Evolutionary conservation across 495 filamentous ascomycete species (phyloP), one percentile per base, ranked within the genome.

Genomic region (Penicillium bialowiezense): DNA sequence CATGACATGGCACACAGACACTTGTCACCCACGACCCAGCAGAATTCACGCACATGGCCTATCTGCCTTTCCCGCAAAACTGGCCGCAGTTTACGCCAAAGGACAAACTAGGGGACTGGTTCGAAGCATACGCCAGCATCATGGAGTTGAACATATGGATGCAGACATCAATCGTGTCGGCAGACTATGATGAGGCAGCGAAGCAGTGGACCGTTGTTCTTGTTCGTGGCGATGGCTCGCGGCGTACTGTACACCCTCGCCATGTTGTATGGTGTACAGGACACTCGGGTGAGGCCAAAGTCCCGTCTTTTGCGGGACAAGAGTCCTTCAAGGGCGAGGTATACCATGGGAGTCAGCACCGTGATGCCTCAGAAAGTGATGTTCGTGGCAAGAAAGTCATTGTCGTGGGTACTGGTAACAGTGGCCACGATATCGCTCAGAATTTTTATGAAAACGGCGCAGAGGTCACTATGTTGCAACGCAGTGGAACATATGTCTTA

Each of bases 381-480:
- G 62, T 71, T 7, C 66, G 68, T 8, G 81, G 80, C 4, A 89
- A 85, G 59, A 87, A 83, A 44, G 89, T 82, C 0, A 67, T 92
- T n/a, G 80, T 95, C 1, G 81, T 95, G 3, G 90, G 90, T 3
- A 86, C 83, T 35, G 88, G 89, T 59, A 93, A 91, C 59, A 90
- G 86, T 14, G 81, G 79, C n/a, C 85, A 91, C 55, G 90, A 93
- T 58, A 93, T 93, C 52, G 84, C 87, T 10, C 86, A 92, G 63
- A 85, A 91, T 58, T 92, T 77, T 58, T 84, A 84, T 62, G 87
- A 92, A 50, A 83, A 87, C 28, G 90, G 90, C 0, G 68, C 70
- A 21, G 75, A 87, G 18, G 86, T 91, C 4, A 91, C 88, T 17
- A 81, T 95, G 65, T 63, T 95, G 5, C 90, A 95, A 69, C 80